Conservation (phyloP, 306 rosid species). For the Geum urbanum region DNA sequence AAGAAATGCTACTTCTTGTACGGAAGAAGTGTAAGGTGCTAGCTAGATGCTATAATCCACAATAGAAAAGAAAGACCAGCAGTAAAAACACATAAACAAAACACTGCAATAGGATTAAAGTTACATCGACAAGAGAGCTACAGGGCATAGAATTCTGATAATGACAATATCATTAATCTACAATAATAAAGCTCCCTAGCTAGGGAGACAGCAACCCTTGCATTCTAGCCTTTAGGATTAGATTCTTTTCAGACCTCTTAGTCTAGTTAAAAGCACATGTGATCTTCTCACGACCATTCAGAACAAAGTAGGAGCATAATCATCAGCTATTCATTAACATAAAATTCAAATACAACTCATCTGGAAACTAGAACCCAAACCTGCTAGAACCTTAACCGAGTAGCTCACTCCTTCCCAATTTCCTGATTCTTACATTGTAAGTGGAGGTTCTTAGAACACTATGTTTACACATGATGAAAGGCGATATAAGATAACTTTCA, state of each 20-base stretch:
- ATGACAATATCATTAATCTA: background rate
- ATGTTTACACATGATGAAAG: background rate
- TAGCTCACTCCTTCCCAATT: background rate
- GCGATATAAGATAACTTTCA: background rate
- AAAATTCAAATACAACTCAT: background rate
- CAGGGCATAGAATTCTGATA: background rate
- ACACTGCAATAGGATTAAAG: background rate
- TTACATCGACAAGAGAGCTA: background rate
- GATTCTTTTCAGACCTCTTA: background rate
- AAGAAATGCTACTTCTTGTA: background rate
- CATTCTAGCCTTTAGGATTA: background rate
- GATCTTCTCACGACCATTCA: too few relatives aligned
- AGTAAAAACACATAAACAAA: background rate
- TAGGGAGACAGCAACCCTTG: background rate
- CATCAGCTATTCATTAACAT: background rate
- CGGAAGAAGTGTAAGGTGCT: background rate
- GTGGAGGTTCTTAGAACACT: background rate
- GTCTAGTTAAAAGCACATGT: background rate
- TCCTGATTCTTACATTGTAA: background rate
- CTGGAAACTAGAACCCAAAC: background rate
- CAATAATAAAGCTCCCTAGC: background rate
- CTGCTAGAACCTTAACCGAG: background rate
- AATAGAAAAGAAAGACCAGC: background rate
- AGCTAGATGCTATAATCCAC: background rate
- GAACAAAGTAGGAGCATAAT: background rate